These are phyloP conservation scores for Jacaranda mimosifolia DNA, from an alignment of 257 asterid genomes.

Conservation along the genomic window DNA sequence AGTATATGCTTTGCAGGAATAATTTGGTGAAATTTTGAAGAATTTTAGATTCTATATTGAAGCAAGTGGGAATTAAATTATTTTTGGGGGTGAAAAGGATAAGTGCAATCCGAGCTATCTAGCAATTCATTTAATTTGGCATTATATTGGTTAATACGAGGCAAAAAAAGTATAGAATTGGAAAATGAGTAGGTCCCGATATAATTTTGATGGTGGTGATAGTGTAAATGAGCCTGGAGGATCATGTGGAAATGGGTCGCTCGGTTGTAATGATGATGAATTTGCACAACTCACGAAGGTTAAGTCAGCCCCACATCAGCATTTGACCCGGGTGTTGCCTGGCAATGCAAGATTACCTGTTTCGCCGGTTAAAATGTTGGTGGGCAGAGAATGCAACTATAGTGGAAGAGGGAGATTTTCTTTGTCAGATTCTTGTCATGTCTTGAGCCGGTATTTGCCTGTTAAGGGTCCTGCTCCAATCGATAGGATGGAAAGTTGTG, in stretches of 20 bases:
- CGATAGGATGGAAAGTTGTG: slow-evolving; percentile 72
- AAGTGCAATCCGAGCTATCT: slow-evolving; percentile 26
- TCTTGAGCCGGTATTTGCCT: slow-evolving; percentile 81
- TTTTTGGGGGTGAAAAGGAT: not conserved
- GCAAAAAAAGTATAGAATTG: not conserved
- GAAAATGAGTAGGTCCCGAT: slow-evolving; percentile 69
- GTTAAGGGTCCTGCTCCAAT: slow-evolving; percentile 61
- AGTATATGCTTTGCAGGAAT: slow-evolving; percentile 34
- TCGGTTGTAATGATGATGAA: slow-evolving; percentile 63
- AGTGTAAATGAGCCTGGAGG: slow-evolving; percentile 40
- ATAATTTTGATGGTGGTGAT: slow-evolving; percentile 42
- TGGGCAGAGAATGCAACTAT: slow-evolving; percentile 79
- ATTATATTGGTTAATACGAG: slow-evolving; percentile 10
- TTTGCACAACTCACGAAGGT: slow-evolving; percentile 63
- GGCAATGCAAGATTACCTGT: slow-evolving; percentile 58
- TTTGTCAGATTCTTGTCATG: slow-evolving; percentile 78
- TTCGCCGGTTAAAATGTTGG: slow-evolving; percentile 83
- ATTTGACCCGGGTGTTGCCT: slow-evolving; percentile 49
- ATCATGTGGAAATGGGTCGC: slow-evolving; percentile 31
- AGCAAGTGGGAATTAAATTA: slow-evolving; percentile 16
- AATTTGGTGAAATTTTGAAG: slow-evolving; percentile 29
- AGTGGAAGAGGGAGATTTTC: slow-evolving; percentile 88
- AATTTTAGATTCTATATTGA: slow-evolving; percentile 8
- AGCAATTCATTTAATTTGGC: slow-evolving; percentile 19
- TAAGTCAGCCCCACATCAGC: slow-evolving; percentile 61